These are phyloP conservation scores for Penicillium bovifimosum DNA, from an alignment of 495 filamentous ascomycete species.

Conservation along the genomic window DNA sequence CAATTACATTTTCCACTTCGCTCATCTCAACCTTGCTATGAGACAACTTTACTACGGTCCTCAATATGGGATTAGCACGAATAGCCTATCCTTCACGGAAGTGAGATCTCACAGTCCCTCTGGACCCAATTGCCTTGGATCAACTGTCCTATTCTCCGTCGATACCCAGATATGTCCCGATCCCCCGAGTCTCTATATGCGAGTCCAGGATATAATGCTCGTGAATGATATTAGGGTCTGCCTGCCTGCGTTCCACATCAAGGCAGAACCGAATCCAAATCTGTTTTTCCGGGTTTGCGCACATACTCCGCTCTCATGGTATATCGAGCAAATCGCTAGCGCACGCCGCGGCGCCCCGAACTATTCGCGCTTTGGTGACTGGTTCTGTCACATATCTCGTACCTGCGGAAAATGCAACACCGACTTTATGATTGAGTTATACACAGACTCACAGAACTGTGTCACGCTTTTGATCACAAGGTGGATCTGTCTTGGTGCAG, in stretches of 20 bases:
- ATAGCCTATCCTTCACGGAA: background rate
- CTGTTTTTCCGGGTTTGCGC: background rate
- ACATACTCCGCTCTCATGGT: background rate
- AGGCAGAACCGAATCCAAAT: background rate
- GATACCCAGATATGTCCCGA: background rate
- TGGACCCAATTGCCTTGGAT: background rate
- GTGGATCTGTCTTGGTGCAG: background rate
- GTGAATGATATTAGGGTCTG: background rate
- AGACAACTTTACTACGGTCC: background rate
- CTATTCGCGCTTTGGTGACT: background rate
- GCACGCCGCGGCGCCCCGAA: background rate
- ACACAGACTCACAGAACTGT: background rate
- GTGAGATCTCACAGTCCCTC: background rate
- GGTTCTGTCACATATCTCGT: background rate
- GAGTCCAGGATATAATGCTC: background rate
- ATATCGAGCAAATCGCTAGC: background rate
- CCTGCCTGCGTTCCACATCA: background rate
- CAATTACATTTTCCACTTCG: background rate
- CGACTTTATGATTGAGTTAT: background rate
- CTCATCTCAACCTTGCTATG: background rate
- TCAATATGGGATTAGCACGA: background rate
- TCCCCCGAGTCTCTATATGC: background rate
- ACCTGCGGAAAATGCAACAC: background rate
- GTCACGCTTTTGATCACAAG: background rate
- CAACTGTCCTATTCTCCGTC: background rate